Evolutionary conservation across 2,329 filamentous ascomycete genomes (phyloP).

Genomic region (Akanthomyces dipterigenus): DNA sequence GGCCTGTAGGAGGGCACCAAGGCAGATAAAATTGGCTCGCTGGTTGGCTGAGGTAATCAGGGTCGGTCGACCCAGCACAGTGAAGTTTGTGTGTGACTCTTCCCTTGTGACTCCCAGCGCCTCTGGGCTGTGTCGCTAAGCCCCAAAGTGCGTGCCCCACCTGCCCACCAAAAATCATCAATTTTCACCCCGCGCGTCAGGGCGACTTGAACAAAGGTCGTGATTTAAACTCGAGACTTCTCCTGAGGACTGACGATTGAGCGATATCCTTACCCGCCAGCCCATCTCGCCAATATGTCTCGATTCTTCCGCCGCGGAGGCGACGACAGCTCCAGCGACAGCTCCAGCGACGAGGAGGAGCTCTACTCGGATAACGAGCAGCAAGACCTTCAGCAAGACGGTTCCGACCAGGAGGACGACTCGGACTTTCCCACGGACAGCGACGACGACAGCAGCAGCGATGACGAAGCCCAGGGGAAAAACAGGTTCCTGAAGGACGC

Average conservation of each 20-base stretch:
- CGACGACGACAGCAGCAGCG: slow-evolving; percentile 52
- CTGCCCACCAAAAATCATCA: slow-evolving; percentile 37
- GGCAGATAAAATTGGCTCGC: not conserved
- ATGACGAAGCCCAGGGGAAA: slow-evolving; percentile 64
- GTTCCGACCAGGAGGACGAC: slow-evolving; percentile 45
- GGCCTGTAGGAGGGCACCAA: not conserved
- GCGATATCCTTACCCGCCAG: not conserved
- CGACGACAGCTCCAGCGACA: slow-evolving; percentile 89
- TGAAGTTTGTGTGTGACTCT: slow-evolving; percentile 6
- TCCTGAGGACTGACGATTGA: slow-evolving; percentile 4
- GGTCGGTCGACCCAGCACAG: slow-evolving; percentile 13
- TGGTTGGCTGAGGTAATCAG: slow-evolving; percentile 13
- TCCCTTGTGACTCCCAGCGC: not conserved
- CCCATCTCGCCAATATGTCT: slow-evolving; percentile 60
- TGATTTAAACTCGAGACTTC: slow-evolving; percentile 7
- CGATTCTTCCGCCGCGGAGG: slow-evolving; percentile 86
- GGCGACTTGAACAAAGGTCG: slow-evolving; percentile 16
- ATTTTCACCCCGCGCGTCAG: slow-evolving; percentile 24
- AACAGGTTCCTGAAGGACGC: slow-evolving; percentile 77
- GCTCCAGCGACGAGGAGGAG: slow-evolving; percentile 92
- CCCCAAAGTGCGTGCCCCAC: slow-evolving; percentile 32
- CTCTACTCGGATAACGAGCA: slow-evolving; percentile 78
- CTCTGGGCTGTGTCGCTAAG: slow-evolving; percentile 25
- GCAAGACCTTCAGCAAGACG: slow-evolving; percentile 49
- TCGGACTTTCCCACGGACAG: slow-evolving; percentile 41